Evolutionary conservation across 1,139 yeast genomes (phyloP).

Genomic region (Diutina mesorugosa): DNA sequence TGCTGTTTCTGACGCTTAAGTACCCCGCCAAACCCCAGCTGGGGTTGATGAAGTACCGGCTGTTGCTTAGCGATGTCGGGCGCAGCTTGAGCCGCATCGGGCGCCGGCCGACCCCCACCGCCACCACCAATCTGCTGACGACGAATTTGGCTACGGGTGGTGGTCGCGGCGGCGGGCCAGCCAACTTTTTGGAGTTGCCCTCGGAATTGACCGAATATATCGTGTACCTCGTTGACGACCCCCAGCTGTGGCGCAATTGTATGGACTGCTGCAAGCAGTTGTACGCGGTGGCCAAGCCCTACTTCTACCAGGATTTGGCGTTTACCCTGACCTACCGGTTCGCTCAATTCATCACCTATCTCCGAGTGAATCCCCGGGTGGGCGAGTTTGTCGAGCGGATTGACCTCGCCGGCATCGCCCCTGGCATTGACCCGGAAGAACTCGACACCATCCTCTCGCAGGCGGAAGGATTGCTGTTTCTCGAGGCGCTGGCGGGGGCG

Average conservation of each 20-base stretch:
- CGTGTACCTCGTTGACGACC: constrained; percentile 17
- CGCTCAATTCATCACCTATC: constrained; percentile 61
- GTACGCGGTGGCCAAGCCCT: constrained; percentile 38
- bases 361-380: constrained; percentile 40
- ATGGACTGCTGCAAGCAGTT: constrained; percentile 38
- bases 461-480: constrained; percentile 5
- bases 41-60: constrained; percentile 29
- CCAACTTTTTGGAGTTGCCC: not conserved
- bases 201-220: constrained; percentile 9
- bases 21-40: constrained; percentile 5
- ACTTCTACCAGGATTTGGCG: constrained; percentile 38
- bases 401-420: constrained; percentile 41
- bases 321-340: constrained; percentile 62
- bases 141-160: not conserved
- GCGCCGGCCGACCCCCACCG: not conserved
- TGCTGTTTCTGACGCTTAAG: not conserved
- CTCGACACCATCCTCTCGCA: not conserved
- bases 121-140: not conserved
- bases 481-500: constrained; percentile 9
- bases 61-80: constrained; percentile 25
- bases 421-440: constrained; percentile 13
- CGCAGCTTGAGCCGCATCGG: not conserved
- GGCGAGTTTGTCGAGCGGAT: constrained; percentile 43
- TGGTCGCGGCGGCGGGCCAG: not conserved
- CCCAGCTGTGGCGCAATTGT: constrained; percentile 19